Conservation (phyloP, 768 basidiomycete species). For the Podaxis mareebaensis region DNA sequence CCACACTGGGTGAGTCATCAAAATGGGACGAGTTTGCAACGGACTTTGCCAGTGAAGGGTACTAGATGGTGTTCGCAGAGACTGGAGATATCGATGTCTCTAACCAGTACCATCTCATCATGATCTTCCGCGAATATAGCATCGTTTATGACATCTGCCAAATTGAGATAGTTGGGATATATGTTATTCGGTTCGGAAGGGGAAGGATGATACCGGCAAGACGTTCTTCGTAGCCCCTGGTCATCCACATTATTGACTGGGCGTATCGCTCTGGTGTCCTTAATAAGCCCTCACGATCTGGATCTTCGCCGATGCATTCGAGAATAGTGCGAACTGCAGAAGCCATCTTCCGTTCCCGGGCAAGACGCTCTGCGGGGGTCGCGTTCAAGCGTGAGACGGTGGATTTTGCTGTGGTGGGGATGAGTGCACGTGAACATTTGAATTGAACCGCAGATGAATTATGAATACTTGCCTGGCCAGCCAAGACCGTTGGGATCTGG, state of each 20-base stretch:
- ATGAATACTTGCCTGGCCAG: constrained; percentile 74
- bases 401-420: constrained; percentile 69
- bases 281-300: constrained; percentile 88
- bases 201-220: constrained; percentile 63
- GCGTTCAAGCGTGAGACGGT: constrained; percentile 84
- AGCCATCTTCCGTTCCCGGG: constrained; percentile 75
- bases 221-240: constrained; percentile 95
- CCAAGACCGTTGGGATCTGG: constrained; percentile 79
- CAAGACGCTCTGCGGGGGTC: constrained; percentile 68
- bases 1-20: constrained; percentile 4
- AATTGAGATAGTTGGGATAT: constrained; percentile 18
- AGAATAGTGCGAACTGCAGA: constrained; percentile 88
- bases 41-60: constrained; percentile 94
- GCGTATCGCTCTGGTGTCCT: constrained; percentile 95
- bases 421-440: constrained; percentile 2
- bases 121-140: constrained; percentile 98
- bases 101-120: constrained; percentile 98
- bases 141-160: constrained; percentile 93
- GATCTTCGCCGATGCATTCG: constrained; percentile 98
- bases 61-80: constrained; percentile 99
- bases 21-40: constrained; percentile 28
- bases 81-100: constrained; percentile 96
- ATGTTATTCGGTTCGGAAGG: constrained; percentile 18
- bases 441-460: constrained; percentile 1
- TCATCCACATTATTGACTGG: constrained; percentile 99